phyloP scores from a whole-genome alignment of 371 early-diverging fungal species.

The Syncephalastrum contaminatum region DNA sequence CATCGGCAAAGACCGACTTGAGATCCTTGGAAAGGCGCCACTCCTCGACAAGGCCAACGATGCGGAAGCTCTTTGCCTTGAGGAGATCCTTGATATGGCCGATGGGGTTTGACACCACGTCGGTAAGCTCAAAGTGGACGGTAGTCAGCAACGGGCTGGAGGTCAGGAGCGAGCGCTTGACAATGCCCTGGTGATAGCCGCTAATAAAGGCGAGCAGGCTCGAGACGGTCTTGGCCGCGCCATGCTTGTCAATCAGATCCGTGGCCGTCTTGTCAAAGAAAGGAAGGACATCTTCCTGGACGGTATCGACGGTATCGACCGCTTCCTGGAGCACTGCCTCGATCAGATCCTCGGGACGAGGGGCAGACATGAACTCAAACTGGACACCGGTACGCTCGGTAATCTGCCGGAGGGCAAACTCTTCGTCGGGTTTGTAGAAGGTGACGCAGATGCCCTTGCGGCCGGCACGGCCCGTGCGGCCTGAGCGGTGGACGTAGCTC shows the following conservation, averaged over 20 bases:
- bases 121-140: conserved; percentile 59
- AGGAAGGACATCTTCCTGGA: conserved; percentile 71
- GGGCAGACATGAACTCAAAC: conserved; percentile 80
- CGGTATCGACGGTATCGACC: conserved; percentile 64
- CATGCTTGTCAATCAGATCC: conserved; percentile 63
- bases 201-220: conserved; percentile 84
- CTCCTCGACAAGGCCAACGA: conserved; percentile 39
- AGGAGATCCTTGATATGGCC: conserved; percentile 82
- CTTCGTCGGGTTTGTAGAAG: conserved; percentile 86
- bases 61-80: conserved; percentile 14
- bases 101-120: conserved; percentile 63
- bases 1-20: conserved; percentile 83
- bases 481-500: conserved; percentile 95
- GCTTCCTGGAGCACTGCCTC: conserved; percentile 74
- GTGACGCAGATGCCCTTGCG: conserved; percentile 89
- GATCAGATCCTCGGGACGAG: conserved; percentile 87
- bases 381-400: conserved; percentile 75
- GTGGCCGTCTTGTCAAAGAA: conserved; percentile 77
- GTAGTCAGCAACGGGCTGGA: conserved; percentile 82
- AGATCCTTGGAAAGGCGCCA: conserved; percentile 85
- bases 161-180: conserved; percentile 76
- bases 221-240: conserved; percentile 71
- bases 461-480: conserved; percentile 97
- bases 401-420: conserved; percentile 73
- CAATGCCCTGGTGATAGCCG: conserved; percentile 80